Evolutionary conservation across 345 rosid species (phyloP), one percentile per base, ranked within the genome.

Genomic region (Hibiscus tridactylites): DNA sequence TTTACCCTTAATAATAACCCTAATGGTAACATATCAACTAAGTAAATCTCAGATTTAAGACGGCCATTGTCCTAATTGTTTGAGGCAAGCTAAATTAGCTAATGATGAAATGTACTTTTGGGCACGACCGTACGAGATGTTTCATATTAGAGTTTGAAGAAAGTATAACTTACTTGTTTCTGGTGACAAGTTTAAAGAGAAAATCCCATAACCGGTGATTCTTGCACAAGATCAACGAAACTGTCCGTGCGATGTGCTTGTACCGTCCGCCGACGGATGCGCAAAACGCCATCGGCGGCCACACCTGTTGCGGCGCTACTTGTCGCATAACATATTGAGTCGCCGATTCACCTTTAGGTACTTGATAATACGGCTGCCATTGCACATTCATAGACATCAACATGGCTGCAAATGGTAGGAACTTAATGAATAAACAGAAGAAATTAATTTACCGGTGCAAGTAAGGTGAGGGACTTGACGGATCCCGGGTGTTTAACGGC

Each of bases 241-340:
- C 75, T 21, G 98, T 89, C 71, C 98, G 85, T 61, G 85, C 75
- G 57, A 95, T 82, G 77, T 95, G 99, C 85, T 95, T 97, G 66
- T 95, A 95, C 96, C 99, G 90, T 79, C 96, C 85, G n/a, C 88
- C 97, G 42, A 95, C 78, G 4, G 99, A 95, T 24, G 98, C 86
- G 10, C 90, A 96, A 47, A 95, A 92, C 8, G 90, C 83, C 61
- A 92, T 88, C 6, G 79, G 75, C 16, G 99, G 99, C 98, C 99
- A 95, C 64, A 95, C 90, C 4, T 84, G 88, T 76, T 92, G 73
- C 7, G 98, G 97, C 0, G 97, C 97, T 24, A 92, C 59, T 78
- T 47, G 87, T 75, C 89, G 82, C 97, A 95, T 88, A 57, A 90
- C 92, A 71, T 92, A 86, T 60, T 88, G 96, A 9, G 96, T 86